Evolutionary conservation across 2,329 filamentous ascomycete species (phyloP).

Genomic region (Tolypocladium tundrense): DNA sequence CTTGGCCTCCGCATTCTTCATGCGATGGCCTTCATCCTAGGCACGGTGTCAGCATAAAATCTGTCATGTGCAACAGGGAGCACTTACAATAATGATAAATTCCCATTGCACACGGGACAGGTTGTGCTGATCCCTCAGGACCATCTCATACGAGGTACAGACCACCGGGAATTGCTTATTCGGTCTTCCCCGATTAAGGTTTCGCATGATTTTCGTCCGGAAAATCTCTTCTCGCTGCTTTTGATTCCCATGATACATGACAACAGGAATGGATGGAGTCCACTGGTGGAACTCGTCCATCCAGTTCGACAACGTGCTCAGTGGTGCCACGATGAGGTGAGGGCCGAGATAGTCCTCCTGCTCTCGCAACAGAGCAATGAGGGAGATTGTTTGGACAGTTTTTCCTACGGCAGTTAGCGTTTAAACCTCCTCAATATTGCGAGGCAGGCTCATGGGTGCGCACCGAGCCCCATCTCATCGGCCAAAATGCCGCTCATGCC

Average conservation of each 20-base stretch:
- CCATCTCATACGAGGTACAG: conserved; percentile 93
- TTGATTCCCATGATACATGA: conserved; percentile 84
- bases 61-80: neutral
- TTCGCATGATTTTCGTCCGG: conserved; percentile 55
- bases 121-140: conserved; percentile 76
- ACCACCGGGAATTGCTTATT: conserved; percentile 74
- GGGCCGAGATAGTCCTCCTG: conserved; percentile 75
- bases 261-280: conserved; percentile 78
- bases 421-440: neutral
- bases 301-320: conserved; percentile 94
- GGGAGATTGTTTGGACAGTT: conserved; percentile 81
- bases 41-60: conserved; percentile 7
- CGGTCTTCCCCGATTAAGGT: conserved; percentile 51
- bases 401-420: conserved; percentile 46
- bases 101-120: conserved; percentile 85
- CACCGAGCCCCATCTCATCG: conserved; percentile 82
- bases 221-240: conserved; percentile 69
- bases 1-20: conserved; percentile 94
- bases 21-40: conserved; percentile 85
- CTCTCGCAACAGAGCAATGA: conserved; percentile 80
- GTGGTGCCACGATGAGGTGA: conserved; percentile 79
- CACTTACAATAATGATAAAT: conserved; percentile 81
- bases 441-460: conserved; percentile 6
- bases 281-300: conserved; percentile 86
- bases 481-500: conserved; percentile 86